Evolutionary conservation across 2,329 filamentous ascomycete genomes (phyloP).

Genomic region (Beauveria sp.): DNA sequence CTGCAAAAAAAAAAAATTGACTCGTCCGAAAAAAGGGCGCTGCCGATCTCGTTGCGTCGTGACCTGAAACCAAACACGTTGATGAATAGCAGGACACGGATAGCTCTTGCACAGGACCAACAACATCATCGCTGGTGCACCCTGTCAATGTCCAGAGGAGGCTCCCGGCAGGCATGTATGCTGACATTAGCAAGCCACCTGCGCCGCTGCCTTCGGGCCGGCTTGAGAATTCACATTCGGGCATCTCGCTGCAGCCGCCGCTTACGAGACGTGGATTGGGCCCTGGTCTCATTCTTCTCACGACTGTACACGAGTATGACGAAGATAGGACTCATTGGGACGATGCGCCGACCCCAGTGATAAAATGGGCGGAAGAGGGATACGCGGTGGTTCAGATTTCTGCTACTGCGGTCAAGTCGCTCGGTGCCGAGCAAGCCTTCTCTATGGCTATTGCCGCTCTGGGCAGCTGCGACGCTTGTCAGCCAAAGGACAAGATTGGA

Average conservation of each 20-base stretch:
- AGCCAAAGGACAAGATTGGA: neutral
- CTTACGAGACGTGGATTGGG: slow-evolving; percentile 25
- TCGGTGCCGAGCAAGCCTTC: neutral
- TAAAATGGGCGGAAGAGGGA: slow-evolving; percentile 31
- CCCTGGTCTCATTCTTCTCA: slow-evolving; percentile 25
- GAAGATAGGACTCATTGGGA: neutral
- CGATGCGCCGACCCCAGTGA: slow-evolving; percentile 17
- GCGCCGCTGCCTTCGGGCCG: neutral
- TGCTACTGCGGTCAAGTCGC: neutral
- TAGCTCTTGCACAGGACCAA: neutral
- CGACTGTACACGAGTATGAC: neutral
- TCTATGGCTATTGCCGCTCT: neutral
- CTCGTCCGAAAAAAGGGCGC: neutral
- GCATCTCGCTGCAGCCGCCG: slow-evolving; percentile 18
- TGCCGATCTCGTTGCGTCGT: neutral
- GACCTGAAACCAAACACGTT: neutral
- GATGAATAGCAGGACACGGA: neutral
- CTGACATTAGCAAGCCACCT: neutral
- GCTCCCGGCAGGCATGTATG: neutral
- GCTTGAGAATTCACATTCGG: neutral
- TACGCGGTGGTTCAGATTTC: slow-evolving; percentile 22
- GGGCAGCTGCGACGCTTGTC: neutral
- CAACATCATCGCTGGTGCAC: neutral
- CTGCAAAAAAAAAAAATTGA: neutral
- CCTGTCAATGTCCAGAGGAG: neutral